Evolutionary conservation across 2,329 filamentous ascomycete species (phyloP).

Genomic region (Aspergillus brunneoviolaceus): DNA sequence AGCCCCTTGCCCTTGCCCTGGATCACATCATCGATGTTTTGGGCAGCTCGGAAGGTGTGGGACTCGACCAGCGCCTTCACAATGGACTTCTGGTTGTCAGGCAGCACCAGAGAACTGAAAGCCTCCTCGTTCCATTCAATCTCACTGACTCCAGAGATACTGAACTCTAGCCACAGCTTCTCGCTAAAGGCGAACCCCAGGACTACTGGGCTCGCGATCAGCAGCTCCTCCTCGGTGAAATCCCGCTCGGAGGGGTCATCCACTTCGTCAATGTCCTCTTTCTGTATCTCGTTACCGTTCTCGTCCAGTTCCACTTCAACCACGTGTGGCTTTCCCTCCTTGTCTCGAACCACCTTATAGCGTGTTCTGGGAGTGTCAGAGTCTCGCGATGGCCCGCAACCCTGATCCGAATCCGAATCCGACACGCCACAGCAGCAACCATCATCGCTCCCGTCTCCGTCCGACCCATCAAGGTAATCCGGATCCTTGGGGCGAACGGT

Average conservation of each 20-base stretch:
- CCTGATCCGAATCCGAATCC: conserved; percentile 38
- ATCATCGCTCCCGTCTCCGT: conserved; percentile 42
- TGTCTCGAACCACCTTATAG: conserved; percentile 56
- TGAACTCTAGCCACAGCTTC: conserved; percentile 88
- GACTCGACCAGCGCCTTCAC: conserved; percentile 80
- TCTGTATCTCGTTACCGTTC: conserved; percentile 54
- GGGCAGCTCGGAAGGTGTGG: conserved; percentile 76
- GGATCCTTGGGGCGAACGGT: conserved; percentile 71
- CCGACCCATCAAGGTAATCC: conserved; percentile 55
- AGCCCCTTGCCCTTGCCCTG: conserved; percentile 84
- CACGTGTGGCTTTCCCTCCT: conserved; percentile 52
- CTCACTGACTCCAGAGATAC: conserved; percentile 73
- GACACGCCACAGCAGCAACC: conserved; percentile 40
- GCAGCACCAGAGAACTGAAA: conserved; percentile 77
- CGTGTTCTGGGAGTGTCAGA: conserved; percentile 40
- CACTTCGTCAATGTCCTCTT: conserved; percentile 56
- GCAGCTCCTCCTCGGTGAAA: conserved; percentile 79
- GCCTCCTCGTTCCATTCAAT: conserved; percentile 83
- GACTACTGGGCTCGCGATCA: conserved; percentile 80
- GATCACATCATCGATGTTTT: conserved; percentile 80
- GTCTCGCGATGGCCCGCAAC: conserved; percentile 37
- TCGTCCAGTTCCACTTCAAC: conserved; percentile 58
- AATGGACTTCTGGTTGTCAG: conserved; percentile 61
- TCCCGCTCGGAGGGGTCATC: conserved; percentile 44
- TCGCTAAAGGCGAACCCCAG: conserved; percentile 84